A percentile compares a stretch with the other conserved stretches of the same genome.
Conservation (phyloP, 176 grass and related monocot species). For the Aegilops sharonensis region DNA sequence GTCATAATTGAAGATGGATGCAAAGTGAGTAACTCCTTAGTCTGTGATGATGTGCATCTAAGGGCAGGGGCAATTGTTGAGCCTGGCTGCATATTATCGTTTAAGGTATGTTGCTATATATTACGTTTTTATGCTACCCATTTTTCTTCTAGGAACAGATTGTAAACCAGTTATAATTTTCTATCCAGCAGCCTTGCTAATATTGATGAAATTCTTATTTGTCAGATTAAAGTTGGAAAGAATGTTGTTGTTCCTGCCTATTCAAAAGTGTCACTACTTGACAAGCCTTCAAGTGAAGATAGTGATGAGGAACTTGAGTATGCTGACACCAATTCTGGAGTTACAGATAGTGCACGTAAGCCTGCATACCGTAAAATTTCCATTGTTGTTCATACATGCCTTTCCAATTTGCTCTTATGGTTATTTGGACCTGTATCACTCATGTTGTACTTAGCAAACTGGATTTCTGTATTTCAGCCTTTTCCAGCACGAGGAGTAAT, state of each 20-base stretch:
- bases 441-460: conserved; percentile 27
- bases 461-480: conserved; percentile 54
- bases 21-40: conserved; percentile 76
- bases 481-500: conserved; percentile 74
- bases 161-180: conserved; percentile 15
- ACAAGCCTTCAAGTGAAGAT: conserved; percentile 86
- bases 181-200: neutral
- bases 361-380: neutral
- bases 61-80: conserved; percentile 65
- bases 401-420: conserved; percentile 7
- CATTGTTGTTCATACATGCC: neutral
- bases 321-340: conserved; percentile 75
- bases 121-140: neutral
- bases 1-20: conserved; percentile 94
- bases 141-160: neutral
- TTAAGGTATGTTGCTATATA: conserved; percentile 65
- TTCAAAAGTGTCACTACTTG: conserved; percentile 85
- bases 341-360: conserved; percentile 83
- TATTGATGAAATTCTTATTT: conserved; percentile 20
- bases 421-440: conserved; percentile 1
- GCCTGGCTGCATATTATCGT: conserved; percentile 87
- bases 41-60: conserved; percentile 82
- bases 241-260: conserved; percentile 71
- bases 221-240: conserved; percentile 93
- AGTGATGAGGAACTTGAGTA: conserved; percentile 98